Conservation (phyloP, 2,329 filamentous ascomycete species). For the Pestalotiopsis sp. region DNA sequence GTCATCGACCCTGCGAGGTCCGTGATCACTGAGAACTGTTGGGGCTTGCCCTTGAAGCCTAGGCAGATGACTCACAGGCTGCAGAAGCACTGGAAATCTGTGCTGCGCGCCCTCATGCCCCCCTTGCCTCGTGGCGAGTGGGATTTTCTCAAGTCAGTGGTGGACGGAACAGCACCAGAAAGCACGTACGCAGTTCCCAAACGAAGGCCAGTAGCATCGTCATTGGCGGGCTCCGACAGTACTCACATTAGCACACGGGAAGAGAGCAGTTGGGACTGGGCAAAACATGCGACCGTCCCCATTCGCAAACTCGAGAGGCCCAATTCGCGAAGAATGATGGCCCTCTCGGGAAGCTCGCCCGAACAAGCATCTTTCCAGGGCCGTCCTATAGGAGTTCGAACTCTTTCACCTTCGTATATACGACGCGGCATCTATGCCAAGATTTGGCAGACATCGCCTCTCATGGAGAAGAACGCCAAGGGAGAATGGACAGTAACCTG, state of each 20-base stretch:
- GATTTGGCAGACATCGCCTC: constrained; percentile 31
- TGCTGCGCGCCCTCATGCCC: constrained; percentile 52
- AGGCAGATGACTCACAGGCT: constrained; percentile 44
- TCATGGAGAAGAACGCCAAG: constrained; percentile 36
- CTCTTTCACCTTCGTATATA: constrained; percentile 43
- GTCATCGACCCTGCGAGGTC: constrained; percentile 34
- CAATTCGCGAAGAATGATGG: constrained; percentile 35
- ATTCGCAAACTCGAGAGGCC: constrained; percentile 40
- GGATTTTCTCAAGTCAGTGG: constrained; percentile 54
- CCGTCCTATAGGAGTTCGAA: constrained; percentile 33
- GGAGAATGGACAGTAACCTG: constrained; percentile 43
- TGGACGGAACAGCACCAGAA: constrained; percentile 39
- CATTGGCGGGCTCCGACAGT: background rate
- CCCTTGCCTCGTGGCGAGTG: constrained; percentile 58
- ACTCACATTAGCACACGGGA: background rate
- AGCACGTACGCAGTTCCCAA: constrained; percentile 40
- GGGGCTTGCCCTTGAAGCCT: constrained; percentile 47
- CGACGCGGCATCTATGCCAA: constrained; percentile 46
- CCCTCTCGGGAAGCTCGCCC: constrained; percentile 38
- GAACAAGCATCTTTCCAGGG: constrained; percentile 37
- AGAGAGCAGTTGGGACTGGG: constrained; percentile 44
- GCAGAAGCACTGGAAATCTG: constrained; percentile 49
- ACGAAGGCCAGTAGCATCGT: constrained; percentile 34
- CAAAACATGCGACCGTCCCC: constrained; percentile 40
- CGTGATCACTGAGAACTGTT: constrained; percentile 49